phyloP scores from a whole-genome alignment of 768 basidiomycete genomes.

The Termitomyces sp. region DNA sequence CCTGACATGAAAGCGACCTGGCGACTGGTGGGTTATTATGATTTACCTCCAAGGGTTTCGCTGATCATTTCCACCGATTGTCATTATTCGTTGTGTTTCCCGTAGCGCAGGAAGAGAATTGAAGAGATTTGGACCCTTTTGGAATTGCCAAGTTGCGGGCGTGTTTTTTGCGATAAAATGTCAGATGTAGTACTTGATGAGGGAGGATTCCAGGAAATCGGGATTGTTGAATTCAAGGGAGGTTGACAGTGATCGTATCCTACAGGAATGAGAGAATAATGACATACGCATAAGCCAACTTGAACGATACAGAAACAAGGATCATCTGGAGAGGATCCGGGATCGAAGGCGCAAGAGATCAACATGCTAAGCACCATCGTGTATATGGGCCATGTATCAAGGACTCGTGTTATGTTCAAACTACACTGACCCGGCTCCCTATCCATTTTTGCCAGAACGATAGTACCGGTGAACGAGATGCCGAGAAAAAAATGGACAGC shows the following conservation, averaged over 20 bases:
- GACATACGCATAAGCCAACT: background rate
- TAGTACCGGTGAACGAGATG: no score
- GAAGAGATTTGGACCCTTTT: slow-evolving; percentile 14
- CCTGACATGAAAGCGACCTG: slow-evolving; percentile 4
- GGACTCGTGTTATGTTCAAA: no score
- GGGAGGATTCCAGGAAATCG: background rate
- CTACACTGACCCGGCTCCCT: no score
- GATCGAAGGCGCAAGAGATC: no score
- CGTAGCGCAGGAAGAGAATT: slow-evolving; percentile 13
- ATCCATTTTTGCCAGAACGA: no score
- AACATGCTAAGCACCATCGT: no score
- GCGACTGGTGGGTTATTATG: slow-evolving; percentile 5
- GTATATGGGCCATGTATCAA: no score
- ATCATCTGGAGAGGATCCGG: background rate
- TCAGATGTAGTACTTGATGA: background rate
- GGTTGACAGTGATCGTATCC: background rate
- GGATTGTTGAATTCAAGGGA: background rate
- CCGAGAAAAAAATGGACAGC: no score
- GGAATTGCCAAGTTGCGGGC: slow-evolving; percentile 15
- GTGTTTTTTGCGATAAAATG: slow-evolving; percentile 11
- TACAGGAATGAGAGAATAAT: background rate
- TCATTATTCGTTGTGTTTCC: background rate
- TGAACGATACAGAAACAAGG: background rate
- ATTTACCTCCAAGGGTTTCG: background rate
- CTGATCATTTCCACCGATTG: background rate